Evolutionary conservation across 2,329 filamentous ascomycete species (phyloP).

Genomic region (Diaporthe ilicicola): DNA sequence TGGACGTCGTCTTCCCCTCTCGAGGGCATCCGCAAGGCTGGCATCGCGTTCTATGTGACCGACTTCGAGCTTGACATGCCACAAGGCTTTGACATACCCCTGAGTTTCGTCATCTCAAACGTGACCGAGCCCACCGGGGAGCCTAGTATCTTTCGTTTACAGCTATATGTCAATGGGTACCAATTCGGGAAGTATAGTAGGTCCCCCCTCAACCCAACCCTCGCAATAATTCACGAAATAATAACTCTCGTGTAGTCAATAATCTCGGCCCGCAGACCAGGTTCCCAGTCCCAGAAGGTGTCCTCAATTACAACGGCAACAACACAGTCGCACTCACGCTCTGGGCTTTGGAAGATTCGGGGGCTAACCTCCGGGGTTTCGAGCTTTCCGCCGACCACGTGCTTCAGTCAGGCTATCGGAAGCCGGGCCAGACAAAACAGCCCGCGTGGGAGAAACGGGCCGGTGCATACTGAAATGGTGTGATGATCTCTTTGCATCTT

Average conservation of each 20-base stretch:
- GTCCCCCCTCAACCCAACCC: not conserved
- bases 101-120: conserved; percentile 60
- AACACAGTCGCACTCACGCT: conserved; percentile 75
- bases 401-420: not conserved
- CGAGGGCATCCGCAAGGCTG: conserved; percentile 50
- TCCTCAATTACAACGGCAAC: conserved; percentile 73
- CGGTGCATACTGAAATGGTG: not conserved
- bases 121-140: conserved; percentile 34
- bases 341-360: conserved; percentile 68
- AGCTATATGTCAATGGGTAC: conserved; percentile 76
- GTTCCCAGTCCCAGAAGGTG: conserved; percentile 77
- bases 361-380: not conserved
- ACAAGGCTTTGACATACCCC: conserved; percentile 61
- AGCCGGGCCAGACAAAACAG: not conserved
- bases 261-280: conserved; percentile 77
- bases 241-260: conserved; percentile 51
- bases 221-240: not conserved
- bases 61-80: conserved; percentile 63
- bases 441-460: not conserved
- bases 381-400: not conserved
- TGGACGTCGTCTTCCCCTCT: conserved; percentile 36
- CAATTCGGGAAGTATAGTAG: conserved; percentile 61
- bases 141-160: conserved; percentile 56
- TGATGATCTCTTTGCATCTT: no score
- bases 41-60: conserved; percentile 64